Conservation (phyloP, 2,329 filamentous ascomycete genomes). For the Fusarium newnesense region DNA sequence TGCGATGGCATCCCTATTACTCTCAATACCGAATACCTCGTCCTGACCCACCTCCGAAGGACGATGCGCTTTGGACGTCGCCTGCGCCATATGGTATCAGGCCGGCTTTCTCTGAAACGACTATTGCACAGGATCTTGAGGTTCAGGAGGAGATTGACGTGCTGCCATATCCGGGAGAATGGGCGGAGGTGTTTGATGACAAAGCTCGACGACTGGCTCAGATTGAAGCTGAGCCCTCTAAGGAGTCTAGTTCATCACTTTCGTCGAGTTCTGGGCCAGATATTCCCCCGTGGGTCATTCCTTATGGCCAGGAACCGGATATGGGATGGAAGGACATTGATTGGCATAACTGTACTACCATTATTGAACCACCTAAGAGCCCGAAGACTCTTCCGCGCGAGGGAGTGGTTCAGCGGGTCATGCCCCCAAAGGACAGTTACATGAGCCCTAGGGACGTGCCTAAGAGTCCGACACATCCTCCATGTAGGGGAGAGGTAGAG, state of each 20-base stretch:
- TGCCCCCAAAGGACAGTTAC: background rate
- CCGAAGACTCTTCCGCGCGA: background rate
- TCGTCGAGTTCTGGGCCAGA: background rate
- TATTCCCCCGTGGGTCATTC: background rate
- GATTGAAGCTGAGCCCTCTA: background rate
- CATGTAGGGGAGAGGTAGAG: accelerated
- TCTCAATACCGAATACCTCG: background rate
- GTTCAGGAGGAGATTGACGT: too few species aligned
- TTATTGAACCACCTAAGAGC: background rate
- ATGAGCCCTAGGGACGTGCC: background rate
- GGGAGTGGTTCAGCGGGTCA: background rate
- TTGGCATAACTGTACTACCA: background rate
- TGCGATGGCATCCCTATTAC: constrained; percentile 13
- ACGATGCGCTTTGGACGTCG: background rate
- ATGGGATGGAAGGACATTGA: background rate
- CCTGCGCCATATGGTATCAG: background rate
- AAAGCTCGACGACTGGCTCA: background rate
- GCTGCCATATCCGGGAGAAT: background rate
- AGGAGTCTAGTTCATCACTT: background rate
- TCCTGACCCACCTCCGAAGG: too few species aligned
- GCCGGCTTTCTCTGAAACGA: too few species aligned
- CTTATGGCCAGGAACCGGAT: background rate
- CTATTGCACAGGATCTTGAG: background rate
- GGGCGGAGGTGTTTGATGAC: background rate
- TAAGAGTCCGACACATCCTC: too few species aligned